Evolutionary conservation across 495 filamentous ascomycete species (phyloP).

Genomic region (Xylaria curta): DNA sequence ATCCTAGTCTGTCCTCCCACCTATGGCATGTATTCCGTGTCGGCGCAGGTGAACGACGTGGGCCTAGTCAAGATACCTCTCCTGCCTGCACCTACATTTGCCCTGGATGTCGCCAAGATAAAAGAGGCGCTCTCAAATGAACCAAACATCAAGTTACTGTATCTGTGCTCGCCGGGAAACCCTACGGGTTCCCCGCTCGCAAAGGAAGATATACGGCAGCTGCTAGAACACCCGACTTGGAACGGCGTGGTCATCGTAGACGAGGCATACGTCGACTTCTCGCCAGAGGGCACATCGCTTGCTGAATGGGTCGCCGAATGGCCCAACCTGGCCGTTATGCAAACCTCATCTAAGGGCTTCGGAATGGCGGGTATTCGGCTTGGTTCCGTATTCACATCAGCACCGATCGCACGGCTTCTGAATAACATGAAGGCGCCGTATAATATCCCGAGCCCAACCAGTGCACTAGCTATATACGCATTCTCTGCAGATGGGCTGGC

Average conservation of each 20-base stretch:
- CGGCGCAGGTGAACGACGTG: constrained; percentile 91
- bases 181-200: constrained; percentile 80
- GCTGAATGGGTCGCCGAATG: constrained; percentile 93
- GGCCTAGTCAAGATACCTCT: constrained; percentile 83
- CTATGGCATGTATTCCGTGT: constrained; percentile 97
- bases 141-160: constrained; percentile 78
- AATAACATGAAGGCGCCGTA: constrained; percentile 96
- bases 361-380: constrained; percentile 90
- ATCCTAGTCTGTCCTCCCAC: constrained; percentile 95
- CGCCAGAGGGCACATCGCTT: constrained; percentile 75
- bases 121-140: constrained; percentile 66
- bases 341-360: constrained; percentile 95
- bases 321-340: constrained; percentile 98
- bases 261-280: constrained; percentile 97
- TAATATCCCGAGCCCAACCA: constrained; percentile 87
- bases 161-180: constrained; percentile 94
- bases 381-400: constrained; percentile 67
- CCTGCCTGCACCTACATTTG: constrained; percentile 65
- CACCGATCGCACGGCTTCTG: constrained; percentile 68
- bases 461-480: constrained; percentile 77
- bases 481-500: constrained; percentile 67
- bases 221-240: constrained; percentile 90
- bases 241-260: constrained; percentile 94
- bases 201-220: constrained; percentile 73
- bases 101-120: constrained; percentile 72